phyloP scores from a whole-genome alignment of 2,329 filamentous ascomycete species.

The Tolypocladium nubicola region DNA sequence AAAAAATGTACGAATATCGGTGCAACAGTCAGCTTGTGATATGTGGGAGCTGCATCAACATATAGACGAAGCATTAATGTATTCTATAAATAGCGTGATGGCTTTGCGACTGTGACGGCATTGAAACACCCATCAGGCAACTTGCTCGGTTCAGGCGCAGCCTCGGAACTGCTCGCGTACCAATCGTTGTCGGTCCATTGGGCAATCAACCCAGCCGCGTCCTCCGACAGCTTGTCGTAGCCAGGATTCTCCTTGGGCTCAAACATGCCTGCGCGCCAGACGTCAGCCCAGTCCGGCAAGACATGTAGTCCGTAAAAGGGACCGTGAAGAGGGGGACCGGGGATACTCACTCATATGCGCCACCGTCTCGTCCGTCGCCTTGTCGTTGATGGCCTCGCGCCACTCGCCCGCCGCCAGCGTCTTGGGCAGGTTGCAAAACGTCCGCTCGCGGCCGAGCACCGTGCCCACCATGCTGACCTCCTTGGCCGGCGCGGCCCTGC shows the following conservation, averaged over 20 bases:
- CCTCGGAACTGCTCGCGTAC: conserved; percentile 47
- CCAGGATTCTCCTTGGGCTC: conserved; percentile 60
- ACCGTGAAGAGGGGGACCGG: background rate
- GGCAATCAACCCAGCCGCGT: conserved; percentile 54
- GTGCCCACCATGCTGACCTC: conserved; percentile 41
- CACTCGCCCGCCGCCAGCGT: conserved; percentile 45
- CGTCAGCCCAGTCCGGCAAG: conserved; percentile 4
- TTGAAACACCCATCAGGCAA: background rate
- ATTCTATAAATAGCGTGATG: background rate
- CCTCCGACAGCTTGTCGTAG: conserved; percentile 55
- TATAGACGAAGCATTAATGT: background rate
- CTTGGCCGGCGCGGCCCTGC: conserved; percentile 50
- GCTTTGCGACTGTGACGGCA: background rate
- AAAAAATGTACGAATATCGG: background rate
- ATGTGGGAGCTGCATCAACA: background rate
- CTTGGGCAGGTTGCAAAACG: conserved; percentile 76
- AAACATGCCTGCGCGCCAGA: conserved; percentile 51
- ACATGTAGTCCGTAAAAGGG: background rate
- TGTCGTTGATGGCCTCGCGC: conserved; percentile 67
- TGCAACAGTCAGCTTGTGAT: background rate
- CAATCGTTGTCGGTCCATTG: conserved; percentile 56
- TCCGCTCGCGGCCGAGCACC: conserved; percentile 61
- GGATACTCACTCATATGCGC: conserved; percentile 61
- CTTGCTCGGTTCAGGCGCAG: conserved; percentile 6
- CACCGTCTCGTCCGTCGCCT: conserved; percentile 63